Base-by-base conservation (phyloP, 352 stramenopile genomes). In the Pythium phragmiticola region DNA sequence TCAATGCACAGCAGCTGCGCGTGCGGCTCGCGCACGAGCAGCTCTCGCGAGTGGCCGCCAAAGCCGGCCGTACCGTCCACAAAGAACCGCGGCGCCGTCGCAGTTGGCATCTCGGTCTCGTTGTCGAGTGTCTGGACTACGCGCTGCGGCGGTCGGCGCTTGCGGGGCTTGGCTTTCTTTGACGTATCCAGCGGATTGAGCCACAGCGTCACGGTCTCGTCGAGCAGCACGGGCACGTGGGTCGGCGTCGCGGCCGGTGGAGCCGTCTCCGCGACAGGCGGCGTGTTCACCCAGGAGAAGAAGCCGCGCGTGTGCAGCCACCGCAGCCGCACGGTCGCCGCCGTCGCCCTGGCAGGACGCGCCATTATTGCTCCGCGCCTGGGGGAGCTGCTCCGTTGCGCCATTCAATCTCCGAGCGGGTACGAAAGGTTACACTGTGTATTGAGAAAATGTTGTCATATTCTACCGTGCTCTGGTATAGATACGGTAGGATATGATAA, bases 1-100 rank as follows among this genome's bases (percentile, higher is more conserved):
- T 94, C 85, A 34, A 94, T 77, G 72, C 85, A 94, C 28, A 94
- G 85, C 72, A 94, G 61, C 47, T 68, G 79, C 26, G 78, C 75
- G 17, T 72, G 57, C 0, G 75, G 56, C 55, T 79, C 73, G 51
- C 61, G 70, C 57, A 80, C 64, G 36, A 94, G 75, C 57, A 94
- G 63, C 28, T 79, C 80, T 30, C 64, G 72, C 39, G 82, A 82
- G 57, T 94, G 85, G 52, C 85, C 85, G 41, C 80, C 85, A 33
- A 90, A 86, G 47, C 85, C 83, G 21, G 69, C 67, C 12, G 85
- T 94, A 56, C 83, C 85, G 57, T 94, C 85, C 43, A 94, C 85
- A 59, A 90, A 90, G 70, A 81, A 76, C 53, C 63, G 74, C 42
- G 33, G 66, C 26, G 41, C 28, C 36, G 59, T 26, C 3, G 53